Percentiles rank a stretch among this genome's conserved stretches.
Evolutionary conservation across 768 basidiomycete species (phyloP).

Genomic region (Termitomyces eurrhizus): DNA sequence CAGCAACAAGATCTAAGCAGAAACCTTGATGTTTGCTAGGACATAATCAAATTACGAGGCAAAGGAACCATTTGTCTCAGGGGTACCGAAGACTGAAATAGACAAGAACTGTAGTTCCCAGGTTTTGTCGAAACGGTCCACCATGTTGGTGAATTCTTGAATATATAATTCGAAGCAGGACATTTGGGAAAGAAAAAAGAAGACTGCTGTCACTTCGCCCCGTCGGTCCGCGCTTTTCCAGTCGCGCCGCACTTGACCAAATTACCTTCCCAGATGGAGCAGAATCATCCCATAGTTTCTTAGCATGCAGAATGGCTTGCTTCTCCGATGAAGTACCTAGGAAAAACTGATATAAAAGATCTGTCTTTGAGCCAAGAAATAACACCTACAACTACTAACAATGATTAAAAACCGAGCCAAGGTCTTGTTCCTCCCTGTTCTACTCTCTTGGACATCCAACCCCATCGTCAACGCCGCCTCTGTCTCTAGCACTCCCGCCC

Average conservation of each 20-base stretch:
- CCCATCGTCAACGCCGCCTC: conserved; percentile 14
- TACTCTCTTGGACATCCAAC: background rate
- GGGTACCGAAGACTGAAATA: background rate
- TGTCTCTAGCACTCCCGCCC: conserved; percentile 27
- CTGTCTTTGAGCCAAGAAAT: background rate
- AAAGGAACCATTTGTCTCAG: background rate
- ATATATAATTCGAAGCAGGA: background rate
- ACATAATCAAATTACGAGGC: background rate
- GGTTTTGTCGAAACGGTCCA: background rate
- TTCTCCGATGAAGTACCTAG: background rate
- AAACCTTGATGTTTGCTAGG: background rate
- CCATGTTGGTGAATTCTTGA: background rate
- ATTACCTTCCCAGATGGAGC: conserved; percentile 8
- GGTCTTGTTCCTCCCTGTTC: background rate
- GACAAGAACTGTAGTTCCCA: background rate
- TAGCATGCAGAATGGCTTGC: background rate
- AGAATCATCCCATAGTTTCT: background rate
- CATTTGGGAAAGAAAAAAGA: background rate
- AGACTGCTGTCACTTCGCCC: background rate
- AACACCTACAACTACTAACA: background rate
- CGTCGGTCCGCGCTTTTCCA: conserved; percentile 10
- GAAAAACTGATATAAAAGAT: background rate
- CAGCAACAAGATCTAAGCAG: background rate
- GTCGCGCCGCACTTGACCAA: conserved; percentile 11
- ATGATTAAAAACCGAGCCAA: conserved; percentile 4